Conservation (phyloP, 2,329 filamentous ascomycete genomes). For the Stemphylium beticola region DNA sequence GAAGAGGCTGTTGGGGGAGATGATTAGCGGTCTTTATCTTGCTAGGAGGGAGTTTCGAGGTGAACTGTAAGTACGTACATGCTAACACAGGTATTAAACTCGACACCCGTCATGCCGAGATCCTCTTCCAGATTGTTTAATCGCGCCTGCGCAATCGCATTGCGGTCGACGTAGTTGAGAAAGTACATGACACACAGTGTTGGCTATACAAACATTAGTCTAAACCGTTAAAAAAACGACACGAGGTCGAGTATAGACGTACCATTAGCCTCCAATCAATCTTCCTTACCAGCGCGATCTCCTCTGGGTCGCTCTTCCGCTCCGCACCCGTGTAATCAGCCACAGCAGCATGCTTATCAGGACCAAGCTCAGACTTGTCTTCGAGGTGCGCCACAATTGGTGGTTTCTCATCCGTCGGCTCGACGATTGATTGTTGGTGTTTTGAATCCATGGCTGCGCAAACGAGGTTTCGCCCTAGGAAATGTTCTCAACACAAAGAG, state of each 20-base stretch:
- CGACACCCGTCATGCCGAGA: constrained; percentile 33
- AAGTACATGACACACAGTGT: constrained; percentile 54
- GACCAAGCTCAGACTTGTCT: constrained; percentile 26
- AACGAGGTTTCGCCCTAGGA: background rate
- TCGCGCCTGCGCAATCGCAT: constrained; percentile 69
- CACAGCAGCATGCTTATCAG: constrained; percentile 20
- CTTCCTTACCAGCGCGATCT: constrained; percentile 43
- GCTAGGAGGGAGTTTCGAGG: too few species aligned
- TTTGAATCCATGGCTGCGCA: constrained; percentile 11
- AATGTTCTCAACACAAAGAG: background rate
- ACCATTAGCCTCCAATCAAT: constrained; percentile 43
- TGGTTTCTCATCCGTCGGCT: constrained; percentile 23
- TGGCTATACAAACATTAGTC: constrained; percentile 33
- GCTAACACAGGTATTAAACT: constrained; percentile 55
- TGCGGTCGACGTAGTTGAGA: constrained; percentile 58
- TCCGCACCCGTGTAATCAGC: constrained; percentile 41
- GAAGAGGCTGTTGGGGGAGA: constrained; percentile 51
- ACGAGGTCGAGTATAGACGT: background rate
- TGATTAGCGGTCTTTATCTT: background rate
- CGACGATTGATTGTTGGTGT: constrained; percentile 9
- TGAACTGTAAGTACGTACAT: constrained; percentile 39
- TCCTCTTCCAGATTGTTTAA: constrained; percentile 68
- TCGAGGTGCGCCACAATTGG: constrained; percentile 17
- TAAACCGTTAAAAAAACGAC: background rate
- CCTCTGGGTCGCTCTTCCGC: constrained; percentile 40